Evolutionary conservation across 208 protist species (phyloP), one percentile per base, ranked within the genome.

Genomic region (Wallacemonas sp.): DNA sequence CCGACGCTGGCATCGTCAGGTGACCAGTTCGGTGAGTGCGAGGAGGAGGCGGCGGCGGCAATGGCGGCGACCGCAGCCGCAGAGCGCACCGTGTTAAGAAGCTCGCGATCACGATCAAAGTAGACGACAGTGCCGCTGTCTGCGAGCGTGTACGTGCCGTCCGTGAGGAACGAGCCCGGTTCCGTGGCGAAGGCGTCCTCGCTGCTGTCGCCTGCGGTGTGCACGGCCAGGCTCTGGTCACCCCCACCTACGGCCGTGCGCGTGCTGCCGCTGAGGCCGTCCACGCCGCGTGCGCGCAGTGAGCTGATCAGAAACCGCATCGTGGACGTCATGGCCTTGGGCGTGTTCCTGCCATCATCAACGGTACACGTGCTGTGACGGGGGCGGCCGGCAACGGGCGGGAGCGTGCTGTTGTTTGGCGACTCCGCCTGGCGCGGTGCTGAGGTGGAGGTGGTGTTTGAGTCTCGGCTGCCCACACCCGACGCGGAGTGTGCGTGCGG

Each of bases 51-150:
- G 60, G 44, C 17, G 32, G 39, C 32, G 39, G 39, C 38, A 52
- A 30, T n/a, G 41, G 44, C 49, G 9, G 19, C 19, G 17, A 17
- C 44, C 9, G 44, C 44, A 5, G 48, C 0, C 0, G 32, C 52
- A 3, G 32, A 58, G 6, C 30, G 52, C 26, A 58, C 32, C 52
- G 52, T 43, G 52, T 58, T 33, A 4, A 33, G 9, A 12, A 43
- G 30, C 30, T 58, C 52, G 29, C 52, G 52, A 4, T 58, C 52
- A 19, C 26, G 32, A n/a, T 58, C 52, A 39, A 39, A 0, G 30
- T 43, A 58, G 12, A 39, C 52, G 52, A 29, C 32, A 12, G 52
- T 58, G 30, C 52, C 52, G 52, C 52, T 58, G n/a, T 58, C 52
- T 3, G 52, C 52, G 30, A 58, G 32, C 0, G 52, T 58, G 30